Conservation (phyloP, 768 basidiomycete genomes). For the Pisolithus albus region DNA sequence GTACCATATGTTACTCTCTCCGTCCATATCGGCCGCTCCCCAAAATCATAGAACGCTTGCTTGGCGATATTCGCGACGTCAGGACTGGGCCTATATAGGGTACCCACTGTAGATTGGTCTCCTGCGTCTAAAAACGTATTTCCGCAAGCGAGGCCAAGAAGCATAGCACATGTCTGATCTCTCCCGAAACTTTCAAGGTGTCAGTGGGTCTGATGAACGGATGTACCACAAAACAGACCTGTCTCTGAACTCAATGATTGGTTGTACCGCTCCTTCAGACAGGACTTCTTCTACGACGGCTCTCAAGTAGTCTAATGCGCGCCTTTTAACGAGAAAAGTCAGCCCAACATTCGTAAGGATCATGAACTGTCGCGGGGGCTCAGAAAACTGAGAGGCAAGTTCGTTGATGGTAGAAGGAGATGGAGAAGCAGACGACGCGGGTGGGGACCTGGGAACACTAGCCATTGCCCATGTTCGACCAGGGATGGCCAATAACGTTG, state of each 20-base stretch:
- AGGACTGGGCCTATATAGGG: conserved; percentile 45
- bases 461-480: conserved; percentile 85
- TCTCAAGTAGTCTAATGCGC: conserved; percentile 79
- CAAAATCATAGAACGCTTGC: conserved; percentile 81
- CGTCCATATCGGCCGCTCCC: conserved; percentile 77
- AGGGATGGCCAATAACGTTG: conserved; percentile 68
- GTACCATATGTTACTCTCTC: conserved; percentile 74
- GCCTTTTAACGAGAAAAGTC: conserved; percentile 71
- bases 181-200: conserved; percentile 65
- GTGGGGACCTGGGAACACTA: conserved; percentile 35
- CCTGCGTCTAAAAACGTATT: conserved; percentile 69
- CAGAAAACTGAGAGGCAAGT: conserved; percentile 74
- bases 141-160: conserved; percentile 76
- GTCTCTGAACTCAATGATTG: conserved; percentile 78
- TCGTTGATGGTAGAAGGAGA: conserved; percentile 65
- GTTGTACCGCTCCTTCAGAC: conserved; percentile 64
- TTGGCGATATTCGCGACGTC: conserved; percentile 70
- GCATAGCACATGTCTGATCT: conserved; percentile 89
- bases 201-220: conserved; percentile 1
- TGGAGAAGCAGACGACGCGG: conserved; percentile 34
- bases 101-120: conserved; percentile 40
- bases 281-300: conserved; percentile 80
- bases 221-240: conserved; percentile 39
- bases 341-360: conserved; percentile 83
- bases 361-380: conserved; percentile 72